Percentiles rank a stretch among this genome's conserved stretches.
These are phyloP conservation scores for Cyphellophora europaea DNA, from an alignment of 2,329 filamentous ascomycete species.

Conservation along the genomic window DNA sequence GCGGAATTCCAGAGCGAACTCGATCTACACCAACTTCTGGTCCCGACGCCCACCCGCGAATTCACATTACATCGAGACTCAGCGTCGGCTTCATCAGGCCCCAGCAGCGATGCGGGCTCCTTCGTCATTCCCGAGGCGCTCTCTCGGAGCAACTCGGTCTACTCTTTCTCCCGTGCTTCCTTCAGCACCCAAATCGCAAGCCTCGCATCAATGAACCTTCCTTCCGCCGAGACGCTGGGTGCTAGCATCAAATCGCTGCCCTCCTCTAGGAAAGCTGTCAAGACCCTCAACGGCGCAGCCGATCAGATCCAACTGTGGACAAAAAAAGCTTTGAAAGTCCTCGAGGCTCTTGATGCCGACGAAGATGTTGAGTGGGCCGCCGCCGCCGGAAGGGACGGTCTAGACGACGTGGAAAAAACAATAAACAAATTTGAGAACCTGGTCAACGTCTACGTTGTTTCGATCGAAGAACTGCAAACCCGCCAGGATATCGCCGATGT, in stretches of 20 bases:
- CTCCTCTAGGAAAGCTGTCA: conserved; percentile 73
- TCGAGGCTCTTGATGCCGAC: conserved; percentile 81
- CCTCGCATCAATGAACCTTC: conserved; percentile 80
- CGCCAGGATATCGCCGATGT: conserved; percentile 68
- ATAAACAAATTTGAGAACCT: conserved; percentile 79
- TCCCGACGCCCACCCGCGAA: conserved; percentile 15
- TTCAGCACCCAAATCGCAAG: conserved; percentile 91
- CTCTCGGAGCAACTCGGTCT: conserved; percentile 72
- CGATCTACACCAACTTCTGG: conserved; percentile 19
- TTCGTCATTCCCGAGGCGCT: conserved; percentile 37
- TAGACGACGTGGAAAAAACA: conserved; percentile 53
- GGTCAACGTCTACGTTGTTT: conserved; percentile 83
- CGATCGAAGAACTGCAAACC: conserved; percentile 84
- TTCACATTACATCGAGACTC: conserved; percentile 11
- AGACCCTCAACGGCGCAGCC: conserved; percentile 73
- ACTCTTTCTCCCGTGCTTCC: conserved; percentile 82
- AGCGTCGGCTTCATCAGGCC: conserved; percentile 14
- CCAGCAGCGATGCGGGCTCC: conserved; percentile 25
- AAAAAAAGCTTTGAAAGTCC: conserved; percentile 78
- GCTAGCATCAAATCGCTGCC: conserved; percentile 76
- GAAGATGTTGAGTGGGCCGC: conserved; percentile 96
- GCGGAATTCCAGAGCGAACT: conserved; percentile 19
- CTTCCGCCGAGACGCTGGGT: conserved; percentile 73
- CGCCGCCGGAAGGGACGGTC: conserved; percentile 59
- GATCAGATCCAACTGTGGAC: conserved; percentile 95